A percentile compares a stretch with the other conserved stretches of the same genome.
These are phyloP conservation scores for Torulaspora globosa DNA, from an alignment of 1,139 yeast genomes.

Conservation along the genomic window DNA sequence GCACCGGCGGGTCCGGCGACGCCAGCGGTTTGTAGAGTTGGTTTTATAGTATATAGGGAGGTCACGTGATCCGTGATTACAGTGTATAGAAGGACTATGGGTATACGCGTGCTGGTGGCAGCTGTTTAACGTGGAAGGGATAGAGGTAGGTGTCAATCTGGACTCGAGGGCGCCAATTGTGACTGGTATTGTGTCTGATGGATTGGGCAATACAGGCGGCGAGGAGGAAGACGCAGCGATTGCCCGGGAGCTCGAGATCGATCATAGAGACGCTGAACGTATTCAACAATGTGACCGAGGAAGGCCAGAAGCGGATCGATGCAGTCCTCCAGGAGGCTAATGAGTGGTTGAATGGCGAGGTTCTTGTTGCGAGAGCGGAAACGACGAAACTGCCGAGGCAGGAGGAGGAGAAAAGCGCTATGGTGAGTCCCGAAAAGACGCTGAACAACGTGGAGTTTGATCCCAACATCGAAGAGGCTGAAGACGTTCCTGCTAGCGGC, in stretches of 20 bases:
- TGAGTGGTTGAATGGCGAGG: conserved; percentile 21
- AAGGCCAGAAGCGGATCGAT: conserved; percentile 25
- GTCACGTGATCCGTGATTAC: conserved; percentile 1
- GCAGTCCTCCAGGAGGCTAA: conserved; percentile 19
- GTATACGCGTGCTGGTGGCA: too few relatives aligned
- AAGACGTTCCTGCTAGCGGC: not conserved
- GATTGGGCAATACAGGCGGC: conserved; percentile 35
- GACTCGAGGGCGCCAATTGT: not conserved
- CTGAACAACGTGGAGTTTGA: not conserved
- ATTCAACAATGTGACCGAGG: conserved; percentile 25
- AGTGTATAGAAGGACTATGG: too few relatives aligned
- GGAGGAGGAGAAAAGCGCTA: conserved; percentile 4
- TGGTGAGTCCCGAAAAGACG: conserved; percentile 23
- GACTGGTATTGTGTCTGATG: conserved; percentile 24
- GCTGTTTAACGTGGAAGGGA: too few relatives aligned
- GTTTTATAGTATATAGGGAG: not conserved
- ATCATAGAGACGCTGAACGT: conserved; percentile 33
- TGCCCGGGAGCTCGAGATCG: conserved; percentile 34
- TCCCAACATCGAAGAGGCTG: not conserved
- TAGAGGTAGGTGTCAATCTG: not conserved
- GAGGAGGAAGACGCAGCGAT: conserved; percentile 26
- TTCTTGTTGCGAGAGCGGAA: not conserved
- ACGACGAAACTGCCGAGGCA: conserved; percentile 5
- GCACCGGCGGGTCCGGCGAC: not conserved
- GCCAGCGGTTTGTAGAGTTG: not conserved